Evolutionary conservation across 139 green algal genomes (phyloP).

Genomic region (Coelastrella sp.): DNA sequence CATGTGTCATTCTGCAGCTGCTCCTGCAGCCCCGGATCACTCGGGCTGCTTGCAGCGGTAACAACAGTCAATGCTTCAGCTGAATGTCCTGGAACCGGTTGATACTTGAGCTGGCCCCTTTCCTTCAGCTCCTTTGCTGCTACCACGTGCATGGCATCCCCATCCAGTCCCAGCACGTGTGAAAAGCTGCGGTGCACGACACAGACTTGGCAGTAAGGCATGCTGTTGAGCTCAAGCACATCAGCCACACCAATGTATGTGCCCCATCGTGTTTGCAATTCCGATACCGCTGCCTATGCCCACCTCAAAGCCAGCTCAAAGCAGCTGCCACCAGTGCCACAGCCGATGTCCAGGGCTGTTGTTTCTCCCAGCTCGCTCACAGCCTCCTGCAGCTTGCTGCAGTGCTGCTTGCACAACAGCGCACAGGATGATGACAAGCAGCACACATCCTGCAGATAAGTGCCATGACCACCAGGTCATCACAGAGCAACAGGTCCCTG

Average conservation of each 20-base stretch:
- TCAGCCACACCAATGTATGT: background rate
- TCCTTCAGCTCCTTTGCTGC: constrained; percentile 48
- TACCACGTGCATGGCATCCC: background rate
- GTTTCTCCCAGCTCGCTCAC: constrained; percentile 28
- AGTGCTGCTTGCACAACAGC: constrained; percentile 36
- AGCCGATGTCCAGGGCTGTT: constrained; percentile 47
- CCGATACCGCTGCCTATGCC: background rate
- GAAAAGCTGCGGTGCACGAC: constrained; percentile 9
- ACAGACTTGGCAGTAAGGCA: background rate
- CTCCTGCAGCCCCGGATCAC: background rate
- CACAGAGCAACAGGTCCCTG: background rate
- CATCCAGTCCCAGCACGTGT: constrained; percentile 45
- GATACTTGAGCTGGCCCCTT: background rate
- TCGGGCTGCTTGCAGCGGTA: background rate
- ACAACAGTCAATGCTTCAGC: background rate
- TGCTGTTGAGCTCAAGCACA: background rate
- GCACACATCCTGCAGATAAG: background rate
- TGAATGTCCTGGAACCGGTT: background rate
- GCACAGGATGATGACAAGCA: constrained; percentile 13
- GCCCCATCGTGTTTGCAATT: background rate
- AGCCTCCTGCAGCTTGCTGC: constrained; percentile 35
- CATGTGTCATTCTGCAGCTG: background rate
- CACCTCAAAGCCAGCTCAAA: constrained; percentile 45
- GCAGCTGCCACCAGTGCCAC: constrained; percentile 33
- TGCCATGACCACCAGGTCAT: background rate